Evolutionary conservation across 192 early-diverging fungal species (phyloP), one percentile per base, ranked within the genome.

Genomic region (Phycomyces blakesleeanus): DNA sequence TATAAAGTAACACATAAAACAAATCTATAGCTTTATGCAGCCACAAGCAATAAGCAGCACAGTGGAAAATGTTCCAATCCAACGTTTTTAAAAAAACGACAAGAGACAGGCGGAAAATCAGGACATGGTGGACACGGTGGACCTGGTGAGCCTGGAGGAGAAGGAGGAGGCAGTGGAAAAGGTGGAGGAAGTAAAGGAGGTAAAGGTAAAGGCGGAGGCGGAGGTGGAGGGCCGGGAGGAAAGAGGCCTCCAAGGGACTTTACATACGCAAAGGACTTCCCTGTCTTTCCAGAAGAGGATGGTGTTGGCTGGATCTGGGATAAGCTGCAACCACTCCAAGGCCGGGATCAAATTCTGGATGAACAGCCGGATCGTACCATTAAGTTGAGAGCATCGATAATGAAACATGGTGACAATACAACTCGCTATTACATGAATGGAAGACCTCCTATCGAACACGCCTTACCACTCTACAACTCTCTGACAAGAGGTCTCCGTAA

Each of bases 361-460:
- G 52, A 49, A 20, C 29, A 54, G 22, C 49, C 59, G 24, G 39
- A 38, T 22, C 51, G 59, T 37, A 68, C 53, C 5, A 39, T 68
- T 5, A 37, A 55, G n/a, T n/a, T 68, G 8, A 16, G 51, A 25
- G 16, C 59, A 8, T 50, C 11, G 10, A 38, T 24, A 0, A 51
- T n/a, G 5, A 47, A 12, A 55, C 27, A 29, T 20, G 1, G 15
- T 18, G 66, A 68, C 53, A 55, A 55, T 21, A 54, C 40, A n/a
- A 37, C 59, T 24, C 51, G 52, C 16, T 68, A 59, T n/a, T 12
- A 37, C 16, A 68, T 68, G 9, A 68, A 59, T 55, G 52, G 39
- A 14, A n/a, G 66, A 24, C 51, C 29, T n/a, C 15, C 57, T 0
- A 41, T 67, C 7, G 51, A 44, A 60, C 42, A 27, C 20, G 21